A percentile compares a stretch with the other conserved stretches of the same genome.
These are phyloP conservation scores for Microthyrium microscopicum DNA, from an alignment of 2,329 filamentous ascomycete genomes.

Conservation along the genomic window DNA sequence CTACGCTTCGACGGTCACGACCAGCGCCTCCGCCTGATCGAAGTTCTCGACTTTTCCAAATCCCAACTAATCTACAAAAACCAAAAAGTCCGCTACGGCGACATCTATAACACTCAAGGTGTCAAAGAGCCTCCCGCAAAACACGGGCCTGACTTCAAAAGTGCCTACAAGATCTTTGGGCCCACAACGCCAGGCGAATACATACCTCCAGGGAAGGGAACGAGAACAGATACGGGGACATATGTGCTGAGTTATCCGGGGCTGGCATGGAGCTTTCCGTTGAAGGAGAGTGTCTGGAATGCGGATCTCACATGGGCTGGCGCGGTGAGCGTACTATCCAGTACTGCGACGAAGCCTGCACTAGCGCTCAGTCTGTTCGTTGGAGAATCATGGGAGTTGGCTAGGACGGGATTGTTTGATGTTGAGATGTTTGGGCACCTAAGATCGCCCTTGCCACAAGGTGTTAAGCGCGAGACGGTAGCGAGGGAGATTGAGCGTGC, in stretches of 20 bases:
- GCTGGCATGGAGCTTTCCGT: constrained; percentile 78
- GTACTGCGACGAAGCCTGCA: constrained; percentile 58
- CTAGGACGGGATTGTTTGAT: constrained; percentile 60
- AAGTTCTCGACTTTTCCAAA: constrained; percentile 79
- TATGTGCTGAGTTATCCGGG: constrained; percentile 93
- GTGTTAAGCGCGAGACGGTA: constrained; percentile 59
- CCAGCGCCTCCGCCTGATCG: constrained; percentile 78
- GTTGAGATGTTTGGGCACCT: constrained; percentile 14
- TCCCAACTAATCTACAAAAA: constrained; percentile 69
- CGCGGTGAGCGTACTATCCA: constrained; percentile 65
- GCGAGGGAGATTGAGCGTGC: constrained; percentile 79
- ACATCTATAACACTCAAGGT: constrained; percentile 46
- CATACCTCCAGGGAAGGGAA: constrained; percentile 42
- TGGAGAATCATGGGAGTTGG: constrained; percentile 80
- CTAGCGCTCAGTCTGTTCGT: constrained; percentile 81
- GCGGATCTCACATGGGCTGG: constrained; percentile 48
- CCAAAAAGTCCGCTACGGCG: no score
- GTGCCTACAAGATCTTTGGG: constrained; percentile 85
- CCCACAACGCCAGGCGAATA: constrained; percentile 93
- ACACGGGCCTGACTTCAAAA: constrained; percentile 59
- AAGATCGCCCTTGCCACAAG: constrained; percentile 33
- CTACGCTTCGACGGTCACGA: constrained; percentile 88
- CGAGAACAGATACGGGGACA: constrained; percentile 42
- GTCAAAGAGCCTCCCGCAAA: constrained; percentile 7
- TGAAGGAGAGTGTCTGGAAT: constrained; percentile 42